A percentile compares a stretch with the other conserved stretches of the same genome.
phyloP scores from a whole-genome alignment of 2,329 filamentous ascomycete genomes.

The Aquanectria penicillioides region DNA sequence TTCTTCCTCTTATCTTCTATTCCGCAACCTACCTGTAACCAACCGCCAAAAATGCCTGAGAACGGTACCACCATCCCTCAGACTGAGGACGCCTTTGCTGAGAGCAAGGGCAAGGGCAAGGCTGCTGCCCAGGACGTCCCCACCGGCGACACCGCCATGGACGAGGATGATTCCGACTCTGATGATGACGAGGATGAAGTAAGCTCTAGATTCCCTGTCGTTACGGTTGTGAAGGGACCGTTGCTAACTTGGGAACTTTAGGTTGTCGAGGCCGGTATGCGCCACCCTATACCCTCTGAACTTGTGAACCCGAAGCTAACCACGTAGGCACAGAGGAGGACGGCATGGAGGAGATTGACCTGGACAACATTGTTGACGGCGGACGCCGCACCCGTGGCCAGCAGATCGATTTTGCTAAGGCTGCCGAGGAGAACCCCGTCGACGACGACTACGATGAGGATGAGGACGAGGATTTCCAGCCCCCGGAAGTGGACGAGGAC shows the following conservation, averaged over 20 bases:
- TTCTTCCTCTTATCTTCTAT: not conserved
- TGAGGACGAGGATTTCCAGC: slow-evolving; percentile 76
- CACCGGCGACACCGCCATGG: slow-evolving; percentile 71
- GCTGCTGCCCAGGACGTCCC: slow-evolving; percentile 59
- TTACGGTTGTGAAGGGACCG: not conserved
- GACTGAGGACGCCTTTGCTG: slow-evolving; percentile 54
- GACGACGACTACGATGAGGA: slow-evolving; percentile 86
- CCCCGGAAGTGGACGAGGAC: slow-evolving; percentile 66
- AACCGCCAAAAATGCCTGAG: slow-evolving; percentile 56
- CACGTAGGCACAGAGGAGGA: slow-evolving; percentile 71
- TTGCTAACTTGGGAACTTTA: slow-evolving; percentile 39
- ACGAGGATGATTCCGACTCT: slow-evolving; percentile 79
- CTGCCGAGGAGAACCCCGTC: slow-evolving; percentile 79
- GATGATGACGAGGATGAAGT: slow-evolving; percentile 67
- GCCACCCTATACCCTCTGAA: slow-evolving; percentile 11
- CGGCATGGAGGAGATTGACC: slow-evolving; percentile 91
- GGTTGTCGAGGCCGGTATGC: slow-evolving; percentile 44
- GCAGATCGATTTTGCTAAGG: slow-evolving; percentile 92
- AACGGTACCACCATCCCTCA: slow-evolving; percentile 60
- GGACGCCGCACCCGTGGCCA: slow-evolving; percentile 90
- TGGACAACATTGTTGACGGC: slow-evolving; percentile 83
- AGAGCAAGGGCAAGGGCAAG: slow-evolving; percentile 91
- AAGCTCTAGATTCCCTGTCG: slow-evolving; percentile 26
- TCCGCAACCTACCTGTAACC: not conserved
- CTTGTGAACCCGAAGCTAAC: slow-evolving; percentile 39